Base-by-base conservation (phyloP, 2,329 filamentous ascomycete species). In the Amesomyces nigricolor region DNA sequence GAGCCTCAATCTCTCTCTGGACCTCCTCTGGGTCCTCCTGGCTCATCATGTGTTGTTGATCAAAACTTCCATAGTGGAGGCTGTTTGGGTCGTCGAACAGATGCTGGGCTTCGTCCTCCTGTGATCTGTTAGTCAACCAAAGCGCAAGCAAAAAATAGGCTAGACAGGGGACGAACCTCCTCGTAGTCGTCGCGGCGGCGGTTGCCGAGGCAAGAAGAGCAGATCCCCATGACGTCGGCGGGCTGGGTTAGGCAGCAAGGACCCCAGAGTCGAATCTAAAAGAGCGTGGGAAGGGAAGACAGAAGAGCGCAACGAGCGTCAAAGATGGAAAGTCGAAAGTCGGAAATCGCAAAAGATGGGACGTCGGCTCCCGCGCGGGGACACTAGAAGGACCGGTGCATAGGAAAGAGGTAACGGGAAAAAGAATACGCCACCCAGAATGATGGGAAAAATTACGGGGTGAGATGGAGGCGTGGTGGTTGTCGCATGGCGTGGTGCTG, bases 61-160 rank as follows among this genome's bases (percentile, higher is more conserved):
- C 77, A 61, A 86, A 85, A 67, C 81, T 85, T 47, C 82, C 82
- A 59, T 86, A 86, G 54, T 83, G 77, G 62, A 80, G 72, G 55
- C 73, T 74, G 63, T 79, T 79, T 37, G 78, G 73, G 55, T 86
- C 83, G 60, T 85, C 82, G 66, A 83, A 83, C 26, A 86, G 74
- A 17, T 83, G 73, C 38, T 81, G 75, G 14, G 76, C 77, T 59
- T 82, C 79, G 51, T 83, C 80, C 59, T 80, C 77, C 79, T 82
- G 61, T n/a, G 22, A 37, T 56, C 52, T 62, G 45, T 46, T 19
- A 39, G 39, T 51, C 39, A 53, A 19, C 9, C 9, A 7, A 43
- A 9, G 4, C 13, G 40, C 49, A 22, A 48, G 46, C 30, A 5
- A 11, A 16, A n/a, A 29, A 2, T 4, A 5, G 22, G 16, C 9